phyloP scores from a whole-genome alignment of 345 rosid genomes.

The Hirschfeldia incana region DNA sequence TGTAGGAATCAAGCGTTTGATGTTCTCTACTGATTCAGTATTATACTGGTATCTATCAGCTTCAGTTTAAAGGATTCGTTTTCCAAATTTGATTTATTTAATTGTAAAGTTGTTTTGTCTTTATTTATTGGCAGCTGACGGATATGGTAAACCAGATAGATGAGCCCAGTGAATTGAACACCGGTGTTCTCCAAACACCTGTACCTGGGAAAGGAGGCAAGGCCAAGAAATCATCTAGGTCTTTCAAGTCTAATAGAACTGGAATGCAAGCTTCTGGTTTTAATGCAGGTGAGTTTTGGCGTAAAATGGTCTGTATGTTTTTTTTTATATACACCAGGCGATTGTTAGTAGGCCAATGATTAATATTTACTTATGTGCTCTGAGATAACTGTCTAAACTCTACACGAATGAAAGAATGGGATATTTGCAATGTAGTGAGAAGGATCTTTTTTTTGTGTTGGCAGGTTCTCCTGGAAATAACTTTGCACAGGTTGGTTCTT shows the following conservation, averaged over 20 bases:
- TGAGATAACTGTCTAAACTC: not conserved
- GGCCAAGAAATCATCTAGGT: conserved; percentile 64
- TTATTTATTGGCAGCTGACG: conserved; percentile 50
- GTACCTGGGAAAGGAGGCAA: conserved; percentile 73
- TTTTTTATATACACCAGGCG: not conserved
- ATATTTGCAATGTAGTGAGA: conserved; percentile 21
- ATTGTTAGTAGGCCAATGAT: not conserved
- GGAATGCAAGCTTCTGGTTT: conserved; percentile 61
- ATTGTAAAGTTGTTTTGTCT: conserved; percentile 24
- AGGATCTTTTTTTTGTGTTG: conserved; percentile 37
- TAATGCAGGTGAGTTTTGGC: conserved; percentile 57
- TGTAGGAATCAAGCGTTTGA: not conserved
- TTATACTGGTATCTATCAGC: conserved; percentile 7
- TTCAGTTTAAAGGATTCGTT: not conserved
- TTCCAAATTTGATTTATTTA: conserved; percentile 16
- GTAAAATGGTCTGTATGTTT: not conserved
- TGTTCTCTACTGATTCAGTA: not conserved
- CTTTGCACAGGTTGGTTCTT: conserved; percentile 74
- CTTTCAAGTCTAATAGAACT: conserved; percentile 54
- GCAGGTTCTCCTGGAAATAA: conserved; percentile 94
- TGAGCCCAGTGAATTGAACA: conserved; percentile 55
- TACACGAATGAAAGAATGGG: conserved; percentile 10
- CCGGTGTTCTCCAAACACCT: conserved; percentile 68
- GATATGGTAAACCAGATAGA: conserved; percentile 55
- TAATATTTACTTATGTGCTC: conserved; percentile 3